Base-by-base conservation (phyloP, 2,329 filamentous ascomycete genomes). In the Penicillium sp. region DNA sequence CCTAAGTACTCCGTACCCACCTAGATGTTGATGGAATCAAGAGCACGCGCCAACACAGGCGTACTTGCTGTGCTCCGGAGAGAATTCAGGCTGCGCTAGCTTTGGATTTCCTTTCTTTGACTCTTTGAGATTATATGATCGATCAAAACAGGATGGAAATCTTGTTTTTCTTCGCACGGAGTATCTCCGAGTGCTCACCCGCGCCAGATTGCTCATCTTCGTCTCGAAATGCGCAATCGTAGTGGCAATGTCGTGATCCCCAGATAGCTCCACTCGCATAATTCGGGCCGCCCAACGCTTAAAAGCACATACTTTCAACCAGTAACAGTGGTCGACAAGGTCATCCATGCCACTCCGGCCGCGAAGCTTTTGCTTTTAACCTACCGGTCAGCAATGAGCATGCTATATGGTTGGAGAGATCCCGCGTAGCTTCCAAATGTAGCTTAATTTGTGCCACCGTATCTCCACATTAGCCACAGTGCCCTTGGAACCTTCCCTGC, bases 211-310 rank as follows among this genome's bases (percentile, higher is more conserved):
- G 41, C 41, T 46, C 37, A 49, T 39, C 30, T 29, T 7, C 34
- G 7, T 29, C 22, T 3, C 13, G 22, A 35, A 52, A 52, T 16
- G 39, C 49, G 49, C 49, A 42, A 52, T 52, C 40, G 45, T 25
- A 30, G 39, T 45, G n/a, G 16, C 40, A 45, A 49, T 52, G 45
- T 52, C 49, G 49, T 52, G 49, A 52, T 45, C 19, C 16, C 28
- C 27, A n/a, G 25, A 38, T 36, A 12, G 18, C 37, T 37, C 48
- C 48, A 50, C 42, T 22, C 19, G 3, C 39, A 1, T 48, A 6
- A 27, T 27, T 33, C 16, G 5, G 35, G 16, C 22, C 29, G 25
- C 41, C 30, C 30, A 13, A 25, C 22, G 13, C n/a, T 18, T 9
- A 10, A 25, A 27, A 16, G 8, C 8, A 41, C 11, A 3, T 28